Conservation (phyloP, 2,329 filamentous ascomycete genomes). For the Calonectria multiphialidica region DNA sequence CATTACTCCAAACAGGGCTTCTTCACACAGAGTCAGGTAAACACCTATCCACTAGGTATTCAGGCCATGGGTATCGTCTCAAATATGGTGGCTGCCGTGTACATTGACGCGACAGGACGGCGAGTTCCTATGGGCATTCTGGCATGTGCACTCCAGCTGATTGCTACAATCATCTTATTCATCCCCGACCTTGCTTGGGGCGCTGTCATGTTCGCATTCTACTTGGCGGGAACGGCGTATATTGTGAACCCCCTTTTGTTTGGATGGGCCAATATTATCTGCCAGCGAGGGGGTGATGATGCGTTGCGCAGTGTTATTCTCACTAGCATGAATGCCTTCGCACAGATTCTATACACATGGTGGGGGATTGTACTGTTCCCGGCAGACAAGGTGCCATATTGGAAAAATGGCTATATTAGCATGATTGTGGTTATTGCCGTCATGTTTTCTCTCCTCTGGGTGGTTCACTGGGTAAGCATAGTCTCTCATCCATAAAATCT, state of each 20-base stretch:
- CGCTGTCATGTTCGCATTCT: conserved; percentile 38
- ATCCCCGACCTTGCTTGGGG: conserved; percentile 34
- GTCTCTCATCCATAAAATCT: neutral
- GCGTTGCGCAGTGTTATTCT: conserved; percentile 54
- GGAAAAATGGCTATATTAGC: conserved; percentile 45
- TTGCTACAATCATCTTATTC: conserved; percentile 35
- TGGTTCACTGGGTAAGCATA: neutral
- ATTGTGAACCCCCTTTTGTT: conserved; percentile 43
- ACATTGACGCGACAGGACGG: conserved; percentile 35
- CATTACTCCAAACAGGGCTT: conserved; percentile 19
- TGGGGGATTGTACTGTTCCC: conserved; percentile 59
- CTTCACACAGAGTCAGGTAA: conserved; percentile 39
- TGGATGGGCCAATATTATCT: conserved; percentile 42
- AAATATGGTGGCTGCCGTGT: conserved; percentile 36
- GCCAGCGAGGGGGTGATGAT: conserved; percentile 49
- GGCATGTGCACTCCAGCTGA: conserved; percentile 31
- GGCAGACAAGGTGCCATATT: conserved; percentile 57
- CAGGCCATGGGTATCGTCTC: conserved; percentile 42
- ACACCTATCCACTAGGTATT: conserved; percentile 41
- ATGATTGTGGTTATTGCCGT: conserved; percentile 28
- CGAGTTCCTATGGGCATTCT: conserved; percentile 31
- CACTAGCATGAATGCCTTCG: conserved; percentile 54
- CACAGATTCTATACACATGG: conserved; percentile 56
- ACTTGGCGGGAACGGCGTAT: conserved; percentile 39
- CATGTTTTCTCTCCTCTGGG: neutral